Base-by-base conservation (phyloP, 805 yeast species). In the Saturnispora sanitii region DNA sequence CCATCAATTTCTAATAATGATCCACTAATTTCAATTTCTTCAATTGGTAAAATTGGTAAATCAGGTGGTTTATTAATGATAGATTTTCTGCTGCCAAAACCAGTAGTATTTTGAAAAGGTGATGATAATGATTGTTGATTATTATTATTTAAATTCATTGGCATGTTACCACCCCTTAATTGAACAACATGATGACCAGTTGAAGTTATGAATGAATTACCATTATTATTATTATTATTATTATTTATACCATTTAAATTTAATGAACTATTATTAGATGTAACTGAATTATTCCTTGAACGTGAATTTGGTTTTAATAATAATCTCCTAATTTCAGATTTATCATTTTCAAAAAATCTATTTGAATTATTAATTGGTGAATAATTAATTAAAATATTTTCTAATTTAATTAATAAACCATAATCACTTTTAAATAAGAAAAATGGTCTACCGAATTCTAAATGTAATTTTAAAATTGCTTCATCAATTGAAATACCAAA, bases 361-460 rank as follows among this genome's bases (percentile, higher is more conserved):
- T 26, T 19, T 8, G 11, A 13, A 21, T 22, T 18, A 25, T 42
- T 41, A 11, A 46, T 8, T 0, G 94, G 94, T 11, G 90, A 79
- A 52, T 65, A 75, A 43, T 64, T 67, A 12, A 76, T 62, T 40
- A 88, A 54, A 1, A 84, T 55, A 2, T 73, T 62, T 56, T 84
- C 87, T 26, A 87, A 56, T 50, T 77, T 82, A 16, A 71, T 66
- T 25, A 88, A 58, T 3, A 86, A 67, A 18, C 66, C 64, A 23
- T 82, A 77, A 58, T 88, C 96, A 16, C 80, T 73, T 47, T 76
- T 78, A 58, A 87, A 88, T 6, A 87, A 68, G 61, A 84, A 87
- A 55, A 84, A 85, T 2, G 96, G 95, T 42, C 96, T 67, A 4
- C 81, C 78, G 52, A 70, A 73, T 13, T 67, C 66, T 32, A 55